A percentile compares a stretch with the other conserved stretches of the same genome.
Evolutionary conservation across 345 rosid species (phyloP).

Genomic region (Eucalyptus paniculata): DNA sequence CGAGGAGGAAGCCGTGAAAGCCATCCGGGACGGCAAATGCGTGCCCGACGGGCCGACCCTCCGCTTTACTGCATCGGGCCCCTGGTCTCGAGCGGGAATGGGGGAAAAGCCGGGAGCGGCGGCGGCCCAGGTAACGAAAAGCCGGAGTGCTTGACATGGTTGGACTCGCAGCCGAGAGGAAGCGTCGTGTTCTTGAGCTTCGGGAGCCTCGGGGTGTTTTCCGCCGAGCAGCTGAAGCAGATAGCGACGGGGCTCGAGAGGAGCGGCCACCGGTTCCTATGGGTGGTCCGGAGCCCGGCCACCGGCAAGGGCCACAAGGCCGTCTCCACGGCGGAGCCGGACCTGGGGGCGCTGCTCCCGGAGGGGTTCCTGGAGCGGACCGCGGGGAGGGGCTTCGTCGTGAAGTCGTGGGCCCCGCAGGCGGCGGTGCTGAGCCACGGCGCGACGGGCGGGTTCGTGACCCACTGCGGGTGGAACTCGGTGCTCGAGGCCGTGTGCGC

Average conservation of each 20-base stretch:
- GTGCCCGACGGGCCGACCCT: not conserved
- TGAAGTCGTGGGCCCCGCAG: constrained; percentile 59
- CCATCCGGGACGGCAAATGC: not conserved
- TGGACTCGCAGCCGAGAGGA: constrained; percentile 21
- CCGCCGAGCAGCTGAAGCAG: constrained; percentile 16
- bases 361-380: constrained; percentile 25
- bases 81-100: not conserved
- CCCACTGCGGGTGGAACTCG: constrained; percentile 75
- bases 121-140: not conserved
- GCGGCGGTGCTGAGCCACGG: constrained; percentile 31
- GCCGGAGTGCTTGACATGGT: constrained; percentile 15
- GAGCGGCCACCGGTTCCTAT: constrained; percentile 25
- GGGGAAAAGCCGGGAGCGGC: not conserved
- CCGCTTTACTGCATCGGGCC: not conserved
- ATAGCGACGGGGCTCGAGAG: constrained; percentile 31
- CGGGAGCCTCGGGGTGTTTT: constrained; percentile 30
- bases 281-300: constrained; percentile 38
- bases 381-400: constrained; percentile 24
- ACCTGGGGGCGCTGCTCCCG: constrained; percentile 9
- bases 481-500: constrained; percentile 39
- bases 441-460: constrained; percentile 47
- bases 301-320: not conserved
- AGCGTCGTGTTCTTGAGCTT: constrained; percentile 31
- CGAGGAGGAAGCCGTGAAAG: not conserved
- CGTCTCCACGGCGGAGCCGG: not conserved